Percentiles rank a stretch among this genome's conserved stretches.
phyloP scores from a whole-genome alignment of 305 asterid genomes.

The Solanum hybrid region DNA sequence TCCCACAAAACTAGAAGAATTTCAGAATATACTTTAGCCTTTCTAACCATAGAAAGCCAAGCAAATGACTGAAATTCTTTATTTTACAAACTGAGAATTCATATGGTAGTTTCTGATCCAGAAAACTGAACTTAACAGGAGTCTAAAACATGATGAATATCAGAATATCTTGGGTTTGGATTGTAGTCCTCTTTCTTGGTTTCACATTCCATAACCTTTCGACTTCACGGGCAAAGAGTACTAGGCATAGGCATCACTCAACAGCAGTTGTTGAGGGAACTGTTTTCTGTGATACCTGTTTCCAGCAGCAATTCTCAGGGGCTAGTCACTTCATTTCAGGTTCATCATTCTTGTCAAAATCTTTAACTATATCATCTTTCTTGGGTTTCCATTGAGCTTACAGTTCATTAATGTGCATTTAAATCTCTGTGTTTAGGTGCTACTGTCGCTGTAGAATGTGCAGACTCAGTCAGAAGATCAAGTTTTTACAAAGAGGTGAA shows the following conservation, averaged over 20 bases:
- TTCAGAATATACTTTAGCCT: background rate
- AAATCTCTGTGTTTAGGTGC: slow-evolving; percentile 42
- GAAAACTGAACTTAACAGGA: background rate
- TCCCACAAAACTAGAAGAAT: background rate
- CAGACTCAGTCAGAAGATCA: slow-evolving; percentile 16
- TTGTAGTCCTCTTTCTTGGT: slow-evolving; percentile 21
- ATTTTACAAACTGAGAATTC: background rate
- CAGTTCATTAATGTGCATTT: background rate
- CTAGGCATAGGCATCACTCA: slow-evolving; percentile 24
- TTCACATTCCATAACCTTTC: slow-evolving; percentile 17
- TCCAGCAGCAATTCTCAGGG: slow-evolving; percentile 41
- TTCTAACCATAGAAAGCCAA: background rate
- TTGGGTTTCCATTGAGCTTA: background rate
- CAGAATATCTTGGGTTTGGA: slow-evolving; percentile 24
- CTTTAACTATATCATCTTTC: background rate
- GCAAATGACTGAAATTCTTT: background rate
- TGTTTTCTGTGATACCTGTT: slow-evolving; percentile 72
- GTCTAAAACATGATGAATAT: slow-evolving; percentile 4
- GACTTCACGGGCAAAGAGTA: slow-evolving; percentile 18
- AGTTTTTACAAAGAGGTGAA: slow-evolving; percentile 38
- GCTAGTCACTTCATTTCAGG: slow-evolving; percentile 72
- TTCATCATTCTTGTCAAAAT: background rate
- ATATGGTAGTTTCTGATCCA: slow-evolving; percentile 1
- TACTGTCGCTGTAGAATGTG: slow-evolving; percentile 65
- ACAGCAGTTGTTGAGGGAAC: slow-evolving; percentile 64